Base-by-base conservation (phyloP, 164 flowering plant genomes). In the Protea cynaroides region DNA sequence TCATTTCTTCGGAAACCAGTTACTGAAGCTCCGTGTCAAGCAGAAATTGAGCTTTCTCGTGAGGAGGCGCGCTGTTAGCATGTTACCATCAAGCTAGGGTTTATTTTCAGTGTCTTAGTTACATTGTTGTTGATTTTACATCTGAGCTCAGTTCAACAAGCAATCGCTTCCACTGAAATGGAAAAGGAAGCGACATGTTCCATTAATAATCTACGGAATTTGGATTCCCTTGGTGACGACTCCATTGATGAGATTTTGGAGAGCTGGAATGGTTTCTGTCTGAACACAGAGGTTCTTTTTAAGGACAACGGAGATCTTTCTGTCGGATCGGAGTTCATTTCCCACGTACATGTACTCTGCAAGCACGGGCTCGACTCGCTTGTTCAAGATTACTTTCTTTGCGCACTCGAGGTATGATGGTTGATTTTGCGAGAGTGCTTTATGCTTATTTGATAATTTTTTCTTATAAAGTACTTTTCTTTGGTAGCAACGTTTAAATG, bases 261-360 rank as follows among this genome's bases (percentile, higher is more conserved):
- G 1, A 81, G 84, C 78, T 94, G 93, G 93, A 63, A 61, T 9
- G 77, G 76, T n/a, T 91, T 88, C 76, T 85, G 87, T 44, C 25
- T 56, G 47, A 58, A 73, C 63, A 65, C 88, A 1, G 75, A 79
- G 3, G 43, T 80, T 23, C 82, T 87, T 8, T 74, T 91, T 37
- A 58, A 71, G 64, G 85, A 84, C 57, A 65, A 65, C 19, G 81
- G 74, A 0, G 81, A 81, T 60, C 74, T 75, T 18, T 83, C 80
- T 3, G 67, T 61, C 38, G 79, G 72, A 12, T 51, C 83, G 0
- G 79, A 82, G 23, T 80, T 91, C 63, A 70, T 76, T 17, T 65
- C 84, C n/a, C 72, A 71, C 61, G 86, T 83, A 0, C 83, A 75
- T 17, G 21, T 57, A 47, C 89, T 94, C 52, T 83, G 85, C 75